phyloP scores from a whole-genome alignment of 192 early-diverging fungal genomes.

The Glomus cerebriforme region DNA sequence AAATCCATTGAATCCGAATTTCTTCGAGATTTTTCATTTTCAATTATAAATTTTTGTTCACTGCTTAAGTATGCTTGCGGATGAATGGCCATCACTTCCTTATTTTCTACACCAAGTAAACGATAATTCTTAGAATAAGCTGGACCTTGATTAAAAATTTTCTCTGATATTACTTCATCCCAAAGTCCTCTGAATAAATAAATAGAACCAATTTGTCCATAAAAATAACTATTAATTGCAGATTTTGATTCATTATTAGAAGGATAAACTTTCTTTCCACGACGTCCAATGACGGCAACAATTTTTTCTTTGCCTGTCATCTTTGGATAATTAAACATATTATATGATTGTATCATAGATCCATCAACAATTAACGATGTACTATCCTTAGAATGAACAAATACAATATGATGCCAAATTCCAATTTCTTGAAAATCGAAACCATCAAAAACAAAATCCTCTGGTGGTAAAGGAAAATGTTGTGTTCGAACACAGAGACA shows the following conservation, averaged over 20 bases:
- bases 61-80: not conserved
- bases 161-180: constrained; percentile 43
- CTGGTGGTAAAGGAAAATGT: constrained; percentile 41
- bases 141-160: constrained; percentile 42
- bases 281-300: constrained; percentile 41
- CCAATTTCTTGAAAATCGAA: constrained; percentile 45
- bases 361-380: constrained; percentile 48
- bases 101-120: constrained; percentile 38
- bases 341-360: constrained; percentile 43
- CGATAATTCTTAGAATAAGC: constrained; percentile 42
- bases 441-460: constrained; percentile 47
- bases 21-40: constrained; percentile 3
- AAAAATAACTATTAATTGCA: constrained; percentile 38
- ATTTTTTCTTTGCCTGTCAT: constrained; percentile 40
- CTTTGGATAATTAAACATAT: constrained; percentile 45
- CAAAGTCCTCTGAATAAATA: constrained; percentile 45
- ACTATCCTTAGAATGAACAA: constrained; percentile 42
- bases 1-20: constrained; percentile 10
- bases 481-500: constrained; percentile 47
- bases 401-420: constrained; percentile 47
- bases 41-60: constrained; percentile 4
- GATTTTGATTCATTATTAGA: not conserved
- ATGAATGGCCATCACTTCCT: constrained; percentile 31
- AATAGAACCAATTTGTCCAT: constrained; percentile 42
- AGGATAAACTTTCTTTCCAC: constrained; percentile 35